Base-by-base conservation (phyloP, 192 early-diverging fungal species). In the Coemansia sp. region DNA sequence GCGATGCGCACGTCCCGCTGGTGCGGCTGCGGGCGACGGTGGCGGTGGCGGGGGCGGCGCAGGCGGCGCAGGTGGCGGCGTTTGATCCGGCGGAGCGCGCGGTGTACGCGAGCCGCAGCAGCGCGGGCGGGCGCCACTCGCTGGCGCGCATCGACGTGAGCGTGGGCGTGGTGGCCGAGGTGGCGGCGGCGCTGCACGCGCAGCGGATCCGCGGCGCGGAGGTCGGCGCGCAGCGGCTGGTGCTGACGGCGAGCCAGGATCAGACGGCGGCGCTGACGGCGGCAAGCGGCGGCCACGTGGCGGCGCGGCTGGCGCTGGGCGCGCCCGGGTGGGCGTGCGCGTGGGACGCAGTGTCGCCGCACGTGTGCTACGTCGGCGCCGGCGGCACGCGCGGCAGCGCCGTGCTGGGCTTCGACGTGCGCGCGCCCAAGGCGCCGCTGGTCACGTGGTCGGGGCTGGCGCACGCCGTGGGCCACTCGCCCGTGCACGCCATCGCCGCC, bases 211-310 rank as follows among this genome's bases (percentile, higher is more conserved):
- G n/a, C n/a, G n/a, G n/a, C n/a, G n/a, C n/a, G n/a, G n/a, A n/a
- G n/a, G n/a, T n/a, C n/a, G 63, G 54, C 14, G 14, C 56, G 23
- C 59, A 37, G 6, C 67, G 59, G 13, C n/a, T n/a, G n/a, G 22
- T 74, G 58, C 59, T 74, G 60, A 74, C 70, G 1, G 70, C 70
- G 11, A 74, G 64, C 64, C 56, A 50, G 21, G 70, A 74, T 41
- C 54, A 61, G 31, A 59, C 64, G 2, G 70, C 58, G 11, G 64
- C 52, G 14, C 33, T 74, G 3, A 58, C 42, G 2, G 25, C 57
- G 10, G 26, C 35, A 50, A 0, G 39, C 51, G 0, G 42, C 49
- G 5, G 64, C 70, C 0, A 57, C 34, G 17, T 74, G 5, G 59
- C 59, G 0, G 50, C 45, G 0, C 35, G 56, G 0, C 38, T 74